These are phyloP conservation scores for Pseudonitzschia multiseries DNA, from an alignment of 108 stramenopile genomes.

Conservation along the genomic window DNA sequence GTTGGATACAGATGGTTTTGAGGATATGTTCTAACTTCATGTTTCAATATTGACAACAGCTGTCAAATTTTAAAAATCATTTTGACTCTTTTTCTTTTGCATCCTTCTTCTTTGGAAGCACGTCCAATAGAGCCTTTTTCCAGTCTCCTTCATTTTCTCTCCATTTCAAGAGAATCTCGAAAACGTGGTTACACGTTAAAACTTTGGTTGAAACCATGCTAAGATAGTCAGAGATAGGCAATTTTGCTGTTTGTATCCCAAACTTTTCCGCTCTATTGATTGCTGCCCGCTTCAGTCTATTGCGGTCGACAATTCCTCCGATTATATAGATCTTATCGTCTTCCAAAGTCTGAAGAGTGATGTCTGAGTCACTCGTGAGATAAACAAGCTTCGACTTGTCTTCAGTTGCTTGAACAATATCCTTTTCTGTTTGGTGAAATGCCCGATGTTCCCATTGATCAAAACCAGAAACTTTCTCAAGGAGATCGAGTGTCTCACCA, in stretches of 20 bases:
- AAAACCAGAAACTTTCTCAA: conserved; percentile 76
- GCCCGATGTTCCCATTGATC: conserved; percentile 66
- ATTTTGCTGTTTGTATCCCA: conserved; percentile 66
- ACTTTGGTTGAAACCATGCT: conserved; percentile 62
- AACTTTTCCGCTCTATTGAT: conserved; percentile 61
- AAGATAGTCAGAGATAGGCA: conserved; percentile 65
- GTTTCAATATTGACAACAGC: background rate
- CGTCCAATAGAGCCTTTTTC: conserved; percentile 61
- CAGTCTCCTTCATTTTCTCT: conserved; percentile 66
- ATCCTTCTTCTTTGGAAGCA: conserved; percentile 74
- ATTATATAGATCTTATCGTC: conserved; percentile 75
- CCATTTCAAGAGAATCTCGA: conserved; percentile 75
- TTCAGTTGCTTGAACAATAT: conserved; percentile 44
- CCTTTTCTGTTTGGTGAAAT: conserved; percentile 43
- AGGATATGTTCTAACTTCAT: conserved; percentile 21
- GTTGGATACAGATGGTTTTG: conserved; percentile 54
- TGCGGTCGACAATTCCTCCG: conserved; percentile 88
- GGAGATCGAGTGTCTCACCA: conserved; percentile 45
- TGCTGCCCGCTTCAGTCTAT: conserved; percentile 66
- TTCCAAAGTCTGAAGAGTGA: conserved; percentile 52
- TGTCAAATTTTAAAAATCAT: background rate
- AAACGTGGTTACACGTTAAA: conserved; percentile 82
- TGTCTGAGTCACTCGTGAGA: conserved; percentile 78
- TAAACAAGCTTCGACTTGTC: conserved; percentile 58
- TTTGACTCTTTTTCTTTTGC: conserved; percentile 31